Base-by-base conservation (phyloP, 179 eudicot genomes). In the Spinacia oleracea region DNA sequence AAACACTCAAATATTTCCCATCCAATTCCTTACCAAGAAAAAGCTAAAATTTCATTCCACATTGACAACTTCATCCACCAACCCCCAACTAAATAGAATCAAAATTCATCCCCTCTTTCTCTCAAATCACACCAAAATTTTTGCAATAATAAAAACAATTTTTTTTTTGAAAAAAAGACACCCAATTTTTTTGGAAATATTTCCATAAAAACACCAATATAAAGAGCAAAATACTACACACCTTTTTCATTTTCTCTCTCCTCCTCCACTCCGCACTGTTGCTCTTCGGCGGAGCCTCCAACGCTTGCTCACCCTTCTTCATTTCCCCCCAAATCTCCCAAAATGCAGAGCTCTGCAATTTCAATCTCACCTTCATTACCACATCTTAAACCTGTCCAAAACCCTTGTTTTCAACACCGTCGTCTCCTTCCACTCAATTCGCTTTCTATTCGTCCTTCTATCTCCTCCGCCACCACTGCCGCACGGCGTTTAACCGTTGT, bases 321-420 rank as follows among this genome's bases (percentile, higher is more conserved):
- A 69, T 69, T 51, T 63, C 16, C 50, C 53, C 64, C 63, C 21
- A 29, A 35, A 48, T 76, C 21, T 60, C 70, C 79, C 81, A 87
- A 87, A 76, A 88, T 91, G 95, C 96, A 90, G 89, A 74, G 87
- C 84, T 35, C 85, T 3, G 81, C 85, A 27, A 67, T 85, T 34
- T 69, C 86, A 45, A 60, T 83, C 73, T 78, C 88, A 8, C 77
- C 84, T 16, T 72, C 87, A 27, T 32, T 79, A 45, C 69, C 81
- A 0, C 79, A 77, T 45, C 79, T 77, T 5, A 78, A 85, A 53
- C 76, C 86, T 46, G 80, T 72, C 62, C 74, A 21, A 63, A 79
- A 67, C 32, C 83, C 84, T 53, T 73, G 48, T 62, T 70, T 14
- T 9, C 35, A 18, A 16, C n/a, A 71, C 3, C 60, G 5, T 31